Evolutionary conservation across 1,284 basidiomycete species (phyloP), one percentile per base, ranked within the genome.

Genomic region (Thecaphora thlaspeos): DNA sequence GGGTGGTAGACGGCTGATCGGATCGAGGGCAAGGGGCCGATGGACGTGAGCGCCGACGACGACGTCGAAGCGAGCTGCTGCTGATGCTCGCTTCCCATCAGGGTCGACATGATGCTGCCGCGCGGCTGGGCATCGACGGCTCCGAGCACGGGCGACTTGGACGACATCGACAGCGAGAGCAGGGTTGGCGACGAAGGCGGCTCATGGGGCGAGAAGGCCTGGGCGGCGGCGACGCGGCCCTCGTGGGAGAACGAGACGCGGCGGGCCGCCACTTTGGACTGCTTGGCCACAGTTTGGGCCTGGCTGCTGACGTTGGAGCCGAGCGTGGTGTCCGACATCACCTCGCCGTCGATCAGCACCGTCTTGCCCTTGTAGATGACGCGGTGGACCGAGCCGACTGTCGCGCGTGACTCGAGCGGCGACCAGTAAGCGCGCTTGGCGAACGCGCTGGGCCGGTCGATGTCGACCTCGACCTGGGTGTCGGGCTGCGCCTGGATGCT

Each of bases 361-460:
- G 93, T 96, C 77, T 90, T 87, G n/a, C 88, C 90, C 70, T 94
- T 88, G 56, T 96, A 82, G 47, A 93, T 85, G 19, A 99, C 93
- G 55, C 95, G 85, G 80, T 97, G 91, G 32, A 97, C 85, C 26
- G 85, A 83, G 28, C 92, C 94, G 8, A 84, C 81, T 21, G 90
- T 82, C 2, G 82, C 78, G 40, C 81, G 84, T 40, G 84, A 83
- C 30, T 87, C 84, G 32, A 97, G 80, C 4, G 94, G 93, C 19
- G 93, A 94, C 94, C 94, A 98, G 49, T 77, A 76, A 40, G 81
- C 80, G 21, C 73, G 70, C 58, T 73, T 70, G 8, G 76, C 77
- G 75, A 90, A 91, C 36, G 81, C 82, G 21, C 85, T 82, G 53
- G 84, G 84, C 48, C 94, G 82, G 64, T 95, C 90, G 41, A 97